Evolutionary conservation across 1,284 basidiomycete species (phyloP).

Genomic region (Microbotryum silenes-acaulis): DNA sequence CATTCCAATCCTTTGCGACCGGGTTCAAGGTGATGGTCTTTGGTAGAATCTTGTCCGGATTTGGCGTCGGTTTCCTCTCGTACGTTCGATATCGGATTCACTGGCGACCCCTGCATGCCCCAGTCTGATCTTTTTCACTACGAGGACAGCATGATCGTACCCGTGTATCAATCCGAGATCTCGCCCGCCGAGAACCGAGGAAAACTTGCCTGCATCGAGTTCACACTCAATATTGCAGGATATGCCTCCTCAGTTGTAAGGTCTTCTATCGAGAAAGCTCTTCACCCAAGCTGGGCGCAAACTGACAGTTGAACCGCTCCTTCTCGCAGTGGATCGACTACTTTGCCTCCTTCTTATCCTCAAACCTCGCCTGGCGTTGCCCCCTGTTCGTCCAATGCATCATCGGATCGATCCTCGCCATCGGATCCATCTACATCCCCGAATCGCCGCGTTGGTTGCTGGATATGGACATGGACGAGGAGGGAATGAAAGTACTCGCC

Average conservation of each 20-base stretch:
- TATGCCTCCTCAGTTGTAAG: conserved; percentile 89
- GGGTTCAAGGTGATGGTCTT: conserved; percentile 81
- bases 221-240: conserved; percentile 73
- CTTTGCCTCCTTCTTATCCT: conserved; percentile 66
- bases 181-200: conserved; percentile 87
- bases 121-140: background rate
- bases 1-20: conserved; percentile 76
- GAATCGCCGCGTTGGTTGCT: conserved; percentile 95
- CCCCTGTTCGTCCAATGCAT: conserved; percentile 47
- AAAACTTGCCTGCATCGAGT: conserved; percentile 90
- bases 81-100: conserved; percentile 44
- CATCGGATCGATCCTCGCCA: conserved; percentile 73
- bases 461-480: conserved; percentile 74
- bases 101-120: too few species aligned
- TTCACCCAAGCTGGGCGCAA: background rate
- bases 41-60: conserved; percentile 79
- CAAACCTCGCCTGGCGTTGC: conserved; percentile 43
- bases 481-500: conserved; percentile 79
- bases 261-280: conserved; percentile 26
- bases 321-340: conserved; percentile 79
- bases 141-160: conserved; percentile 75
- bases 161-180: conserved; percentile 95
- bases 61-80: conserved; percentile 88
- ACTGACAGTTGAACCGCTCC: background rate
- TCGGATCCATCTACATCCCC: conserved; percentile 78